Evolutionary conservation across 495 filamentous ascomycete genomes (phyloP).

Genomic region (Penicillium steckii): DNA sequence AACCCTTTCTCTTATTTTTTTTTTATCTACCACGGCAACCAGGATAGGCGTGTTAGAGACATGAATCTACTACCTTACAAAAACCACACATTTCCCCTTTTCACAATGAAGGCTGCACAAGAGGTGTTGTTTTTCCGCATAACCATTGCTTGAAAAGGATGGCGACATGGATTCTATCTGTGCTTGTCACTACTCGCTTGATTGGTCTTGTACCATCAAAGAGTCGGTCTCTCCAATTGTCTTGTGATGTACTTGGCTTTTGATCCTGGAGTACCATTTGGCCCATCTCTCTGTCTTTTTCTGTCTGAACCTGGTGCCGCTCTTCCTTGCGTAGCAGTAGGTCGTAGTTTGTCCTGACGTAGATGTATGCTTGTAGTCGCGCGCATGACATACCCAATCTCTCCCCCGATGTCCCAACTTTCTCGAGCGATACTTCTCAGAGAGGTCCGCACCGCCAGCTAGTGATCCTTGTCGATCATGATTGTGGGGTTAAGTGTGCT

Average conservation of each 20-base stretch:
- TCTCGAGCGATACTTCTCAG: no score
- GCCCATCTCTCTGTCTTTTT: slow-evolving; percentile 31
- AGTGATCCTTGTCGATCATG: no score
- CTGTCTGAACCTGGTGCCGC: slow-evolving; percentile 25
- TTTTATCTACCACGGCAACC: slow-evolving; percentile 43
- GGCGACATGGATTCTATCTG: slow-evolving; percentile 16
- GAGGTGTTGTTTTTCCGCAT: slow-evolving; percentile 48
- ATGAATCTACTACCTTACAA: slow-evolving; percentile 42
- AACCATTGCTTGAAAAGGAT: slow-evolving; percentile 49
- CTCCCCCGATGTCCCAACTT: no score
- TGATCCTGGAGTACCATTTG: slow-evolving; percentile 19
- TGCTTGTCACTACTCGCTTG: slow-evolving; percentile 25
- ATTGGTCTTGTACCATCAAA: slow-evolving; percentile 19
- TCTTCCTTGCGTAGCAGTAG: slow-evolving; percentile 21
- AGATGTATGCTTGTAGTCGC: background rate
- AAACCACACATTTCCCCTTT: slow-evolving; percentile 38
- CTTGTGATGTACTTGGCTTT: background rate
- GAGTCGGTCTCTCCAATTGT: slow-evolving; percentile 24
- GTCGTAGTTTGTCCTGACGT: slow-evolving; percentile 8
- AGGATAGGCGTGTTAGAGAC: slow-evolving; percentile 47
- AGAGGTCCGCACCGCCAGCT: no score
- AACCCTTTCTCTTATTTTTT: slow-evolving; percentile 22
- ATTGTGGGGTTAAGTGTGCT: no score
- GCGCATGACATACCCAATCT: no score
- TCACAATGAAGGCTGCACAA: slow-evolving; percentile 52